A percentile compares a stretch with the other conserved stretches of the same genome.
These are phyloP conservation scores for Nothopassalora personata DNA, from an alignment of 2,329 filamentous ascomycete genomes.

Conservation along the genomic window DNA sequence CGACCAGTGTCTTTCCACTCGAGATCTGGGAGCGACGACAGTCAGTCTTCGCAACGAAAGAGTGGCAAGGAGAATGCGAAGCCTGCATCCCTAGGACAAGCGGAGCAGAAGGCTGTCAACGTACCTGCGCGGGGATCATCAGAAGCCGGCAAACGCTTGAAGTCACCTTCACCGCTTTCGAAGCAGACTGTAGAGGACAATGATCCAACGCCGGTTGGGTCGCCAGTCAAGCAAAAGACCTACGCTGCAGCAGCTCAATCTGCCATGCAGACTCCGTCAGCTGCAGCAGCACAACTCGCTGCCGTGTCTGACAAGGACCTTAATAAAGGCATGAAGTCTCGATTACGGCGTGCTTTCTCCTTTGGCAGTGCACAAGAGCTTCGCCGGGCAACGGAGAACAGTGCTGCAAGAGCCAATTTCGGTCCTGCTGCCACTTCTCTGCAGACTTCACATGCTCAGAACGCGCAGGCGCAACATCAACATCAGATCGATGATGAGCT, in stretches of 20 bases:
- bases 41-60: conserved; percentile 16
- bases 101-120: conserved; percentile 17
- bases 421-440: conserved; percentile 18
- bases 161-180: conserved; percentile 45
- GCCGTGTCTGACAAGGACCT: conserved; percentile 79
- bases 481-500: conserved; percentile 30
- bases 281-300: conserved; percentile 76
- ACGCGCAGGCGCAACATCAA: conserved; percentile 27
- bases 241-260: conserved; percentile 31
- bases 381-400: conserved; percentile 65
- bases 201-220: conserved; percentile 13
- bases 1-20: conserved; percentile 30
- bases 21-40: conserved; percentile 33
- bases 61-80: conserved; percentile 19
- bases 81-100: conserved; percentile 10
- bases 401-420: conserved; percentile 20
- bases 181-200: conserved; percentile 38
- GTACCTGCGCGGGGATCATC: conserved; percentile 34
- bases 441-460: conserved; percentile 16
- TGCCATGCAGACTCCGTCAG: conserved; percentile 38
- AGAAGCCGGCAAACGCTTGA: conserved; percentile 38
- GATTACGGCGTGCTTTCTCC: conserved; percentile 85
- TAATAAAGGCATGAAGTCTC: conserved; percentile 76
- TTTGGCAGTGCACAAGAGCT: conserved; percentile 95
- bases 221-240: conserved; percentile 28